Evolutionary conservation across 2,329 filamentous ascomycete genomes (phyloP).

Genomic region (Fusarium nodosum): DNA sequence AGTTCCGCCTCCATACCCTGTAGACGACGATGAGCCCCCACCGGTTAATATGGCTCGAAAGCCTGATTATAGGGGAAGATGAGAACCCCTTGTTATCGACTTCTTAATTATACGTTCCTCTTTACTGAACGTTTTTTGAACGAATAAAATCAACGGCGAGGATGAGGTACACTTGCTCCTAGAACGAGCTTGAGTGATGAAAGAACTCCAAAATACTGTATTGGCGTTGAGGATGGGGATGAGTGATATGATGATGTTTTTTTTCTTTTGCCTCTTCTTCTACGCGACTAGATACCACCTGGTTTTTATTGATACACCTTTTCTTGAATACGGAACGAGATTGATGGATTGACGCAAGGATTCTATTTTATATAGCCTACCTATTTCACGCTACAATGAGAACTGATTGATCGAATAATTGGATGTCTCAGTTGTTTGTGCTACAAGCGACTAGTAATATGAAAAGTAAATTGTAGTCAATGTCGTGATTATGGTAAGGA

Average conservation of each 20-base stretch:
- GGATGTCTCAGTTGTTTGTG: not conserved
- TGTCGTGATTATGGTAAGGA: no score
- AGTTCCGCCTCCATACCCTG: slow-evolving; percentile 78
- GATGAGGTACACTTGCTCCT: not conserved
- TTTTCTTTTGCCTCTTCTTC: slow-evolving; percentile 30
- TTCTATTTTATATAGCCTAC: slow-evolving; percentile 14
- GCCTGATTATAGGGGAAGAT: slow-evolving; percentile 74
- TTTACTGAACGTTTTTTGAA: not conserved
- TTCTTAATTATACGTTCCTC: not conserved
- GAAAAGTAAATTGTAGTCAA: not conserved
- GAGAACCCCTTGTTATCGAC: not conserved
- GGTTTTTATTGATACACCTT: slow-evolving; percentile 33
- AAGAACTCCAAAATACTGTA: slow-evolving; percentile 14
- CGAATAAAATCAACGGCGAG: not conserved
- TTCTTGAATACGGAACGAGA: slow-evolving; percentile 24
- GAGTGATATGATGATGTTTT: slow-evolving; percentile 20
- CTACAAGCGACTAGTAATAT: not conserved
- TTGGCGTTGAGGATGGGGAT: slow-evolving; percentile 30
- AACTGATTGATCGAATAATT: not conserved
- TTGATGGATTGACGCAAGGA: slow-evolving; percentile 11
- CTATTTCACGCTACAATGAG: slow-evolving; percentile 13
- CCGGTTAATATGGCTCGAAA: slow-evolving; percentile 88
- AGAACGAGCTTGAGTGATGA: slow-evolving; percentile 5
- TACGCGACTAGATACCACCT: slow-evolving; percentile 46
- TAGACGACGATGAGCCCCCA: slow-evolving; percentile 84